Evolutionary conservation across 495 filamentous ascomycete genomes (phyloP), one percentile per base, ranked within the genome.

Genomic region (Echria macrotheca): DNA sequence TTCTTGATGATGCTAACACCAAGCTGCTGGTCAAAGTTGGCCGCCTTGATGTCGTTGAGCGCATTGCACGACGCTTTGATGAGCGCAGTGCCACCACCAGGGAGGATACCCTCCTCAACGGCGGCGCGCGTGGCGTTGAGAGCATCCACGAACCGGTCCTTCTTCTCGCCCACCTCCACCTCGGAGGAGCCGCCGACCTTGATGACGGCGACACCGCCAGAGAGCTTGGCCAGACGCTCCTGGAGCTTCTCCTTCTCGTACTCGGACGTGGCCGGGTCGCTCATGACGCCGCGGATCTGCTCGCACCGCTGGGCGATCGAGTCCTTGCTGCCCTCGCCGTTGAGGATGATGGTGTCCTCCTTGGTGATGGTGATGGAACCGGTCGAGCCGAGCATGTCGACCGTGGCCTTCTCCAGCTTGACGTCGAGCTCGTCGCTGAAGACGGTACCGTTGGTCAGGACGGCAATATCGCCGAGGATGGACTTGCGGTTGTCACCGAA

Each of bases 201-300:
- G 80, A 98, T 97, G 71, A 98, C 93, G 54, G 93, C 93, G 63
- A 98, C 93, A 80, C 93, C 93, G 47, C 93, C 93, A 38, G 93
- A 97, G 57, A 98, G 89, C 84, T 98, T 98, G 58, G 93, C 93
- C 43, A 97, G 87, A 74, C 93, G 93, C 76, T 98, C 93, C 72
- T 97, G 93, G 48, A 98, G 86, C 82, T 98, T 98, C 84, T 98
- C 93, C 79, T 95, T 96, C 81, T 98, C 93, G 74, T 98, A 97
- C 60, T 97, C 94, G 52, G 89, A 95, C 52, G 93, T 97, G 52
- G 78, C 80, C 23, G 93, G 83, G 76, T 97, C 93, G 54, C 71
- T 77, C 83, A 96, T 96, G 71, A 95, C 89, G 55, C 89, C 90
- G 61, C 93, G 91, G 75, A 98, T 98, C 75, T 97, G 93, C 73